Evolutionary conservation across 2,329 filamentous ascomycete genomes (phyloP).

Genomic region (Talaromyces sp.): DNA sequence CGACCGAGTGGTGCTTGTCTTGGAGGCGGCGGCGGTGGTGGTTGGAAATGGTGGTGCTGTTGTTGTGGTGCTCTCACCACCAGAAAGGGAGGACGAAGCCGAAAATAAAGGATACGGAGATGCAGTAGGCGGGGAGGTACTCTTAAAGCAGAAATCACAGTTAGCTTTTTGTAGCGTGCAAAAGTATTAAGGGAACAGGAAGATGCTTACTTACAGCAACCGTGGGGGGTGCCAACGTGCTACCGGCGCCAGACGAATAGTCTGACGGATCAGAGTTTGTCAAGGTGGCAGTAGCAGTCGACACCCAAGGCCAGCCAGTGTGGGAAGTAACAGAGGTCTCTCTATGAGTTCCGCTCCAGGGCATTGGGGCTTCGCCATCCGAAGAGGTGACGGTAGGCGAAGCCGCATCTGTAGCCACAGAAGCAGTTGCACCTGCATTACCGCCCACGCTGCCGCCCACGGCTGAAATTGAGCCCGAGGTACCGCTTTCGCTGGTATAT

Average conservation of each 20-base stretch:
- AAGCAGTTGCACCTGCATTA: constrained; percentile 42
- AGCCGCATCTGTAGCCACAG: constrained; percentile 49
- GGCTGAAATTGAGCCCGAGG: constrained; percentile 75
- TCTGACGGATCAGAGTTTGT: constrained; percentile 63
- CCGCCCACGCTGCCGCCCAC: constrained; percentile 73
- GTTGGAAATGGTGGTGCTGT: neutral
- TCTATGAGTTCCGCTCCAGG: constrained; percentile 52
- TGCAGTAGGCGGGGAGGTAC: constrained; percentile 51
- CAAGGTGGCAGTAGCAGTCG: constrained; percentile 45
- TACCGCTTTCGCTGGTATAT: constrained; percentile 73
- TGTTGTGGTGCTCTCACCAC: constrained; percentile 30
- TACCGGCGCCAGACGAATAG: constrained; percentile 72
- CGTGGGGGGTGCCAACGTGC: constrained; percentile 67
- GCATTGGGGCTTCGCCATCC: constrained; percentile 59
- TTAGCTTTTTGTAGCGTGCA: constrained; percentile 11
- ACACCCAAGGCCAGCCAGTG: constrained; percentile 65
- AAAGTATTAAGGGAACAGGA: constrained; percentile 18
- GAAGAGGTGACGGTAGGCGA: constrained; percentile 52
- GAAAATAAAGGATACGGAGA: constrained; percentile 40
- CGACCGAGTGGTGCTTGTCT: neutral
- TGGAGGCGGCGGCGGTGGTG: neutral
- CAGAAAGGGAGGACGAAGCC: constrained; percentile 44
- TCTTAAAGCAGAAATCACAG: constrained; percentile 28
- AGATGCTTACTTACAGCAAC: constrained; percentile 59
- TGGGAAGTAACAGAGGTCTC: constrained; percentile 46